Conservation (phyloP, 1,284 basidiomycete genomes). For the Xanthoconium separans region DNA sequence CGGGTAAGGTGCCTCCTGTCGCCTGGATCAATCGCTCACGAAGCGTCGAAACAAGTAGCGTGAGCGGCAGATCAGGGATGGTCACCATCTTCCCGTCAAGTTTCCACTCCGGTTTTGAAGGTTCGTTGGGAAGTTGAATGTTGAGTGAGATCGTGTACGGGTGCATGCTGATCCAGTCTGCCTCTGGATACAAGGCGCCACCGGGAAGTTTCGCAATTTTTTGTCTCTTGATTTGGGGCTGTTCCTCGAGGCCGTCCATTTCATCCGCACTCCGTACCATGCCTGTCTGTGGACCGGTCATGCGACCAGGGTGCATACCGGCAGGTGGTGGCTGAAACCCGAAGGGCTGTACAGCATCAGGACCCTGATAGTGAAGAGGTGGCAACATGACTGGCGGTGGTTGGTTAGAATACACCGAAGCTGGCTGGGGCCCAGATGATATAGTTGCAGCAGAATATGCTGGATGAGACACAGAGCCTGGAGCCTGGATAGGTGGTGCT, state of each 20-base stretch:
- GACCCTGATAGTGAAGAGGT: slow-evolving; percentile 77
- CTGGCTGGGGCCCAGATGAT: slow-evolving; percentile 78
- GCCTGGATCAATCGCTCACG: slow-evolving; percentile 82
- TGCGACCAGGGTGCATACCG: slow-evolving; percentile 49
- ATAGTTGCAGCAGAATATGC: slow-evolving; percentile 73
- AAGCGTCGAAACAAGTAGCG: slow-evolving; percentile 78
- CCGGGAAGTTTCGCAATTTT: slow-evolving; percentile 79
- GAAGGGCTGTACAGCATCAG: slow-evolving; percentile 73
- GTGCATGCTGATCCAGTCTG: slow-evolving; percentile 87
- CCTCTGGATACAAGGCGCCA: slow-evolving; percentile 77
- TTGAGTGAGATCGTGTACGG: slow-evolving; percentile 84
- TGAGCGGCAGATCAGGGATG: slow-evolving; percentile 80
- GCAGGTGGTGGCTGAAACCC: slow-evolving; percentile 68
- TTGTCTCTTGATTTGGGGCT: slow-evolving; percentile 80
- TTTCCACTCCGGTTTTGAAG: slow-evolving; percentile 88
- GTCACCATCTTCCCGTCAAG: slow-evolving; percentile 77
- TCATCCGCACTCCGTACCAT: slow-evolving; percentile 74
- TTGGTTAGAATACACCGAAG: slow-evolving; percentile 58
- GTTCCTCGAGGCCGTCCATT: slow-evolving; percentile 67
- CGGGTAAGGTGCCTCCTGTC: slow-evolving; percentile 73
- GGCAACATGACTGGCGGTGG: slow-evolving; percentile 77
- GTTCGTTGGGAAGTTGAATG: slow-evolving; percentile 79
- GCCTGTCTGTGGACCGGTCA: slow-evolving; percentile 61
- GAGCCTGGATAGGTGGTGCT: slow-evolving; percentile 52
- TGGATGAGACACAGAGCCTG: slow-evolving; percentile 39